These are phyloP conservation scores for Tulasnella sp. DNA, from an alignment of 768 basidiomycete genomes.

Conservation along the genomic window DNA sequence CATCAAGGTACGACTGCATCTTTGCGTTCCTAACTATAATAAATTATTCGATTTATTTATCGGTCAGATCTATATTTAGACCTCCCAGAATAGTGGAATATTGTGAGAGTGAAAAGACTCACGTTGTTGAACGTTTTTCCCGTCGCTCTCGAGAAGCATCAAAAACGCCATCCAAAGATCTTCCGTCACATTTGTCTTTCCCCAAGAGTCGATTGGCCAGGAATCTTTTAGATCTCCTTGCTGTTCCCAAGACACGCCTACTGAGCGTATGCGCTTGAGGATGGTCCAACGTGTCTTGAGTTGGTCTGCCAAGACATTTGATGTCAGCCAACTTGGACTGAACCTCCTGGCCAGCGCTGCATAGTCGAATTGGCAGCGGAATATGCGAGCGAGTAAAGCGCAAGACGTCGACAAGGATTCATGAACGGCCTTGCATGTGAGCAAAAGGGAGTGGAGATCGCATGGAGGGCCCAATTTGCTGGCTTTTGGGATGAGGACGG, in stretches of 20 bases:
- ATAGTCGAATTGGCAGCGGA: slow-evolving; percentile 21
- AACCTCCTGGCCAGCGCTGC: slow-evolving; percentile 17
- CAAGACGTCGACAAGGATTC: background rate
- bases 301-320: slow-evolving; percentile 12
- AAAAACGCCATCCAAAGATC: slow-evolving; percentile 20
- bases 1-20: background rate
- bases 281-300: slow-evolving; percentile 12
- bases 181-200: background rate
- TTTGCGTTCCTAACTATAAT: background rate
- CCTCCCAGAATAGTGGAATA: background rate
- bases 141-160: slow-evolving; percentile 21
- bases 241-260: background rate
- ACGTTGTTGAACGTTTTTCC: slow-evolving; percentile 16
- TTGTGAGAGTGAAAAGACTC: background rate
- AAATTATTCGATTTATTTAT: too few relatives aligned
- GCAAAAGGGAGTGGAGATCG: background rate
- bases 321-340: slow-evolving; percentile 6
- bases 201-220: background rate
- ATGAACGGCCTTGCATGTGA: slow-evolving; percentile 13
- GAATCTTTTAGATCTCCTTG: background rate
- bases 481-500: background rate
- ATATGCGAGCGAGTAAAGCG: slow-evolving; percentile 16
- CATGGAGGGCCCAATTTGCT: slow-evolving; percentile 11
- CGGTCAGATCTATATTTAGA: too few relatives aligned
- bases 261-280: background rate